These are phyloP conservation scores for Physocladia obscura DNA, from an alignment of 192 early-diverging fungal genomes.

Conservation along the genomic window DNA sequence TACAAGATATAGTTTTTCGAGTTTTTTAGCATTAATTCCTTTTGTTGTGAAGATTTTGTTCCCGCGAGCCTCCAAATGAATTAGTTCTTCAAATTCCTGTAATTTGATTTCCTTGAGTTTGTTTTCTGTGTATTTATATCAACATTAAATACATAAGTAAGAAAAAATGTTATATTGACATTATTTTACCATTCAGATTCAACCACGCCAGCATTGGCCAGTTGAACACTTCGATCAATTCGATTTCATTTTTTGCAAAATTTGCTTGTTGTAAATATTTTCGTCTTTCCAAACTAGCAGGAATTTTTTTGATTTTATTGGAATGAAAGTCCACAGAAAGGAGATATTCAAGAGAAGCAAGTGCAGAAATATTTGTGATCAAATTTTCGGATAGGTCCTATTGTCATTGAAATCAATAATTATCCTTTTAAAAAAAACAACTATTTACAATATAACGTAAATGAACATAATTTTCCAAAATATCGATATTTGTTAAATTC, in stretches of 20 bases:
- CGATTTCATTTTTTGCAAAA: conserved; percentile 45
- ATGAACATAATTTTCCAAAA: conserved; percentile 46
- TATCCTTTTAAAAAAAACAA: no score
- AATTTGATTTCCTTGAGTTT: conserved; percentile 39
- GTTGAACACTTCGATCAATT: conserved; percentile 26
- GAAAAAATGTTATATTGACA: no score
- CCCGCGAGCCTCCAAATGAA: conserved; percentile 45
- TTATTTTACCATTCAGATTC: conserved; percentile 58
- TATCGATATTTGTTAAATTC: conserved; percentile 44
- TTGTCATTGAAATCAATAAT: no score
- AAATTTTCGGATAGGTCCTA: conserved; percentile 49
- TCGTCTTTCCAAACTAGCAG: conserved; percentile 38
- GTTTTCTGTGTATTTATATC: conserved; percentile 40
- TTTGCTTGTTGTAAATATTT: conserved; percentile 56
- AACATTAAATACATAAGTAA: not conserved
- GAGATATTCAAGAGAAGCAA: conserved; percentile 46
- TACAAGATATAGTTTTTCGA: conserved; percentile 57
- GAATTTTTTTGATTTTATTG: conserved; percentile 43
- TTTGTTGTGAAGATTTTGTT: conserved; percentile 41
- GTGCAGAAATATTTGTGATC: conserved; percentile 37
- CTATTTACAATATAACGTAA: conserved; percentile 48
- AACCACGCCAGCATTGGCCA: conserved; percentile 51
- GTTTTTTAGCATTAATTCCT: conserved; percentile 38
- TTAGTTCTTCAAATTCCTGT: conserved; percentile 41
- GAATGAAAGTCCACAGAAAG: conserved; percentile 45